Base-by-base conservation (phyloP, 805 yeast genomes). In the Vanderwaltozyma yarrowii region DNA sequence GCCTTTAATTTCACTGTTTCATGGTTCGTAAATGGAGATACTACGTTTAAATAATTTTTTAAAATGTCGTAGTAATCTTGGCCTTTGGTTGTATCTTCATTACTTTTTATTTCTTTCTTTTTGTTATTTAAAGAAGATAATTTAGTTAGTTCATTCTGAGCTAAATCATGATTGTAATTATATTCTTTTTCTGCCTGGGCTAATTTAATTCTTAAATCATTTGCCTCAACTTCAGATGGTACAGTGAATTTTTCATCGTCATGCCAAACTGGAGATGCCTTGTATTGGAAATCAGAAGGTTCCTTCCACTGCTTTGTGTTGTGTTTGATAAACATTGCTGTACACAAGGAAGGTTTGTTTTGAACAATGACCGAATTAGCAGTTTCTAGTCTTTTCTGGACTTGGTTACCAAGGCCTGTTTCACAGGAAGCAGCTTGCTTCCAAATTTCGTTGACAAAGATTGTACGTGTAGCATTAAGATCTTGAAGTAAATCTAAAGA, bases 221-320 rank as follows among this genome's bases (percentile, higher is more conserved):
- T 66, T 37, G 80, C 61, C 51, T 78, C 84, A 5, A 68, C 70
- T 30, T 73, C 77, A 32, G 72, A 70, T 5, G 71, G 66, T 1
- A 76, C 70, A 45, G 80, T 69, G 51, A 83, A 70, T 26, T 73
- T 65, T 46, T 86, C 95, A 60, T 92, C 96, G 53, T 92, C 98
- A 61, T 89, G 97, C 98, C 98, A 92, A 30, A 92, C 80, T 23
- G 87, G 78, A 19, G 94, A 79, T 1, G 97, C 96, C 45, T 83
- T 73, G 52, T 82, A 92, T 46, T 75, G 70, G 54, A 82, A 85
- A 62, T 89, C 97, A 6, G 65, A 66, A 1, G 96, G 97, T 50
- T 87, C 96, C 32, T 68, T 69, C 96, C 96, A 92, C 13, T 66
- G 66, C 15, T 63, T 61, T 19, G 71, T 44, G 57, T 92, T 92